A percentile compares a stretch with the other conserved stretches of the same genome.
phyloP scores from a whole-genome alignment of 2,329 filamentous ascomycete species.

The Colletotrichum sp. region DNA sequence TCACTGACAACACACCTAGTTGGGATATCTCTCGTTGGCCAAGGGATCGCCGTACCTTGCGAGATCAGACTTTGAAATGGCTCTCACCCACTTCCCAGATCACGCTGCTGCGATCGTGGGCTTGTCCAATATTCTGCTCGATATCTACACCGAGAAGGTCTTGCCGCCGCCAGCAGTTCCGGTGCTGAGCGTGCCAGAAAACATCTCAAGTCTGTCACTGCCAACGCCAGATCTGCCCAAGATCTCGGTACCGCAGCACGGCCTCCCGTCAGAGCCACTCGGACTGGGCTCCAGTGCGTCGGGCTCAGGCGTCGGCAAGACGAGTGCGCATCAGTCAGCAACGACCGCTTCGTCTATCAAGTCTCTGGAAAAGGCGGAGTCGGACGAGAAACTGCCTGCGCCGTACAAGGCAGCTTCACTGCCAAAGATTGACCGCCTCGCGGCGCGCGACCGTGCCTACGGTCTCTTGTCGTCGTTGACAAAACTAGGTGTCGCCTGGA shows the following conservation, averaged over 20 bases:
- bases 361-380: constrained; percentile 23
- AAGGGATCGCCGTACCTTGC: constrained; percentile 71
- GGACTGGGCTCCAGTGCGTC: constrained; percentile 41
- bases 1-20: constrained; percentile 49
- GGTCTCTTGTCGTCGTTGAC: constrained; percentile 82
- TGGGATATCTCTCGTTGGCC: constrained; percentile 69
- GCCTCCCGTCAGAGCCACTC: constrained; percentile 50
- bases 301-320: constrained; percentile 12
- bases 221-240: constrained; percentile 1
- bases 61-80: constrained; percentile 79
- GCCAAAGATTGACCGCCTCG: constrained; percentile 80
- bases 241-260: not conserved
- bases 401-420: constrained; percentile 66
- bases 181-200: constrained; percentile 39
- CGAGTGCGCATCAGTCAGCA: constrained; percentile 13
- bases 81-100: constrained; percentile 78
- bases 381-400: constrained; percentile 49
- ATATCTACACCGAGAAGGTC: constrained; percentile 77
- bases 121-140: constrained; percentile 83
- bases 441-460: constrained; percentile 87
- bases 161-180: constrained; percentile 63
- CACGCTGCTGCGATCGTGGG: constrained; percentile 83
- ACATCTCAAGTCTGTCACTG: constrained; percentile 21
- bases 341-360: constrained; percentile 11
- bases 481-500: constrained; percentile 87